Percentiles rank a stretch among this genome's conserved stretches.
Conservation (phyloP, 805 yeast genomes). For the Ogataea pini region DNA sequence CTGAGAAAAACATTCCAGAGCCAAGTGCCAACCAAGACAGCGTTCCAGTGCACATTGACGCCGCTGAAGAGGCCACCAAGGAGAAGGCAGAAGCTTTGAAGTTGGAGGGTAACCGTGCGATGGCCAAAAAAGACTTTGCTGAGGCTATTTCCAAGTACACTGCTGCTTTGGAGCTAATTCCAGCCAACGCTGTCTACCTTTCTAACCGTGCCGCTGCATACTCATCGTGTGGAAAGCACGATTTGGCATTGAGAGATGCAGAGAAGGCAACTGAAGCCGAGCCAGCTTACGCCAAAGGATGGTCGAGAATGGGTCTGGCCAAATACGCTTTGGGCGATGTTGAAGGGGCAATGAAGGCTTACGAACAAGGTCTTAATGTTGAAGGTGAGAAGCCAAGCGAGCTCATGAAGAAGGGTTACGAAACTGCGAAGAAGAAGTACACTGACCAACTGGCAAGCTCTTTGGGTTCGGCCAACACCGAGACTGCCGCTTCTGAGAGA, state of each 20-base stretch:
- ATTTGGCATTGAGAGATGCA: slow-evolving; percentile 81
- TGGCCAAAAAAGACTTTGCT: slow-evolving; percentile 73
- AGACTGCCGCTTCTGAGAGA: slow-evolving; percentile 24
- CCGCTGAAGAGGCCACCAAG: slow-evolving; percentile 53
- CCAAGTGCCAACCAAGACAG: slow-evolving; percentile 11
- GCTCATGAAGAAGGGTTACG: slow-evolving; percentile 90
- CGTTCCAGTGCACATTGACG: slow-evolving; percentile 45
- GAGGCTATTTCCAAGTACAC: slow-evolving; percentile 78
- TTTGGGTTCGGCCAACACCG: slow-evolving; percentile 33
- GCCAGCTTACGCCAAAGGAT: slow-evolving; percentile 85
- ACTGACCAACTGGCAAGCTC: slow-evolving; percentile 65
- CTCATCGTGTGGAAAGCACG: slow-evolving; percentile 74
- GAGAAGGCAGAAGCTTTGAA: slow-evolving; percentile 83
- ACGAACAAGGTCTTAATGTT: slow-evolving; percentile 78
- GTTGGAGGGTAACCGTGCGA: slow-evolving; percentile 83
- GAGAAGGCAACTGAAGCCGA: slow-evolving; percentile 75
- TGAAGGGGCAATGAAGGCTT: slow-evolving; percentile 86
- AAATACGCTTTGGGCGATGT: slow-evolving; percentile 93
- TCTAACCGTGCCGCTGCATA: slow-evolving; percentile 98
- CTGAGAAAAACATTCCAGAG: neutral
- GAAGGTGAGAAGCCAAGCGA: slow-evolving; percentile 86
- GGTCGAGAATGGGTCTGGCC: slow-evolving; percentile 93
- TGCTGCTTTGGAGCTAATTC: slow-evolving; percentile 69
- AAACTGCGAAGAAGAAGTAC: slow-evolving; percentile 86
- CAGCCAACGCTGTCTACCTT: slow-evolving; percentile 76